A percentile compares a stretch with the other conserved stretches of the same genome.
These are phyloP conservation scores for Colletotrichum caudatum DNA, from an alignment of 2,329 filamentous ascomycete genomes.

Conservation along the genomic window DNA sequence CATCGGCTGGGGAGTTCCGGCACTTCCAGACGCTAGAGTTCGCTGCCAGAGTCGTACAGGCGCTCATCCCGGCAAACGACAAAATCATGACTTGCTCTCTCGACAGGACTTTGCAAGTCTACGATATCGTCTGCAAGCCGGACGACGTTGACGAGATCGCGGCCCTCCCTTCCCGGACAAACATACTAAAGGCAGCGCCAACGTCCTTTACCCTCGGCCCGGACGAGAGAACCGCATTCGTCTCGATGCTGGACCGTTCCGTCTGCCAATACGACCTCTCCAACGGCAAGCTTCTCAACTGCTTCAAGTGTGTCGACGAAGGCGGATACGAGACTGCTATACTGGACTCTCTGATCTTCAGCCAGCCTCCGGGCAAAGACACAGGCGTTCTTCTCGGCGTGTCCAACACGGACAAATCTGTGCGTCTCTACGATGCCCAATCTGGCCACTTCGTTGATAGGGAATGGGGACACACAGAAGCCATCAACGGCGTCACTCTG, in stretches of 20 bases:
- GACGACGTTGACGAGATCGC: constrained; percentile 74
- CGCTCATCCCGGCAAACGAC: constrained; percentile 79
- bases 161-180: constrained; percentile 80
- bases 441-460: constrained; percentile 83
- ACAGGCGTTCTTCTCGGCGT: constrained; percentile 82
- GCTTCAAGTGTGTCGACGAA: constrained; percentile 86
- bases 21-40: constrained; percentile 96
- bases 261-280: constrained; percentile 72
- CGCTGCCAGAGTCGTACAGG: constrained; percentile 82
- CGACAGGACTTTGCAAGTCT: constrained; percentile 87
- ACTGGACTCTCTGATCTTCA: constrained; percentile 80
- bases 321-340: constrained; percentile 85
- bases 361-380: constrained; percentile 65
- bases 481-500: constrained; percentile 86
- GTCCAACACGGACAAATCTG: constrained; percentile 95
- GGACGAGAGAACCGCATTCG: constrained; percentile 69
- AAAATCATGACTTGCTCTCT: constrained; percentile 87
- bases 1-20: constrained; percentile 70
- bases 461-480: constrained; percentile 96
- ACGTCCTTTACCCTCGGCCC: constrained; percentile 82
- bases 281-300: constrained; percentile 76
- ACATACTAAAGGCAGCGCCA: constrained; percentile 88
- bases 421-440: constrained; percentile 86
- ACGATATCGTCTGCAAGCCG: constrained; percentile 80
- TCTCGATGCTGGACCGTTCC: constrained; percentile 71